phyloP scores from a whole-genome alignment of 2,329 filamentous ascomycete genomes.

The Pseudogymnoascus sp. region DNA sequence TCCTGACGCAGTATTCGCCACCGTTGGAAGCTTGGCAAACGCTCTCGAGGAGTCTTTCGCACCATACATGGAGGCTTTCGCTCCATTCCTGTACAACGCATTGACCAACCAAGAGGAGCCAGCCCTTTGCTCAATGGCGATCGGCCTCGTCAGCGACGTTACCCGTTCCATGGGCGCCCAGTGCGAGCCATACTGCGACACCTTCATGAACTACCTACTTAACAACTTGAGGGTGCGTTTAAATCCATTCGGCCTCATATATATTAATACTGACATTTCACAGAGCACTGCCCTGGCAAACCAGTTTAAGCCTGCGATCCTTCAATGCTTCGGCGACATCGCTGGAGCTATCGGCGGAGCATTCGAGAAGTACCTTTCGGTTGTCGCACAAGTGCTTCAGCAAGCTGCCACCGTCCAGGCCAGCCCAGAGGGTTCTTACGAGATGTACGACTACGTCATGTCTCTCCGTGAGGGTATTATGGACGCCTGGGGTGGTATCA shows the following conservation, averaged over 20 bases:
- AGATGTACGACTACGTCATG: conserved; percentile 95
- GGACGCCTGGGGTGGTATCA: conserved; percentile 97
- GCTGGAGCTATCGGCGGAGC: conserved; percentile 84
- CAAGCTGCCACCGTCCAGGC: conserved; percentile 80
- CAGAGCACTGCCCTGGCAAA: conserved; percentile 80
- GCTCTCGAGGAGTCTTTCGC: conserved; percentile 86
- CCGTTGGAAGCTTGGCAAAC: conserved; percentile 83
- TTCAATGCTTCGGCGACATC: conserved; percentile 97
- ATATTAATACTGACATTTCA: conserved; percentile 20
- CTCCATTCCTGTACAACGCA: conserved; percentile 86
- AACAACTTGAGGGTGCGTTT: conserved; percentile 71
- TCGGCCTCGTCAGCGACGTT: conserved; percentile 94
- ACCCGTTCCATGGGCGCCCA: conserved; percentile 82
- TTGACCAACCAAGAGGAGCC: conserved; percentile 94
- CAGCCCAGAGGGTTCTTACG: conserved; percentile 71
- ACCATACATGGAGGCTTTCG: conserved; percentile 96
- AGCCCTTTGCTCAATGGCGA: conserved; percentile 89
- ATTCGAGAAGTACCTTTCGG: conserved; percentile 86
- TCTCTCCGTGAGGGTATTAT: conserved; percentile 95
- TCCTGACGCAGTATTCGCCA: conserved; percentile 86
- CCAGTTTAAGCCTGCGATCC: conserved; percentile 95
- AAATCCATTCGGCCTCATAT: conserved; percentile 12
- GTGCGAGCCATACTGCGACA: conserved; percentile 90
- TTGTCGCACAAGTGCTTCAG: conserved; percentile 89
- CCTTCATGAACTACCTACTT: conserved; percentile 96